phyloP scores from a whole-genome alignment of 2,329 filamentous ascomycete genomes.

The Aphanocladium album region DNA sequence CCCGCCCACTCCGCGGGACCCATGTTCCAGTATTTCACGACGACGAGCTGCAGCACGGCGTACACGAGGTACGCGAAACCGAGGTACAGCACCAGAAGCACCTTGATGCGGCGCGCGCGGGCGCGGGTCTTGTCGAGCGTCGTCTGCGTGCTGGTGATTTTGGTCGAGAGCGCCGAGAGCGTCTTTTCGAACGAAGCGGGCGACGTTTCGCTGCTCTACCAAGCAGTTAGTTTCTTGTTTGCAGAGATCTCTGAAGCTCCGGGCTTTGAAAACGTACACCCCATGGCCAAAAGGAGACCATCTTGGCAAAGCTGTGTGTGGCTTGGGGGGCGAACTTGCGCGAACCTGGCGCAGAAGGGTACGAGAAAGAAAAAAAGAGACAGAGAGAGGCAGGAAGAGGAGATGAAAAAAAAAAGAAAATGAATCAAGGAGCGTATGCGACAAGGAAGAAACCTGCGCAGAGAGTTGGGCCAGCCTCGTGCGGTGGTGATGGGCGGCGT shows the following conservation, averaged over 20 bases:
- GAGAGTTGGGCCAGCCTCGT: background rate
- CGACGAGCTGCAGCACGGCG: slow-evolving; percentile 72
- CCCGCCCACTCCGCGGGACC: slow-evolving; percentile 71
- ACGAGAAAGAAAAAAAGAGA: background rate
- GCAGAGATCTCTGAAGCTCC: background rate
- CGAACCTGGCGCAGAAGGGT: background rate
- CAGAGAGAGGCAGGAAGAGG: too few relatives aligned
- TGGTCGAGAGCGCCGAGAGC: slow-evolving; percentile 72
- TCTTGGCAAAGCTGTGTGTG: slow-evolving; percentile 30
- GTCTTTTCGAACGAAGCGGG: slow-evolving; percentile 91
- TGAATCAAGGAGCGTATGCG: background rate
- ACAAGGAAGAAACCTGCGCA: background rate
- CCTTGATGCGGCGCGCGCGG: slow-evolving; percentile 70
- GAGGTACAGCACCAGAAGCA: slow-evolving; percentile 85
- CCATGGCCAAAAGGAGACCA: slow-evolving; percentile 87
- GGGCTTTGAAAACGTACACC: slow-evolving; percentile 47
- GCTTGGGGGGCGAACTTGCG: background rate
- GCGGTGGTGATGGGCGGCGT: background rate
- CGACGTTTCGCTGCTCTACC: slow-evolving; percentile 70
- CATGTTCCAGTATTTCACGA: slow-evolving; percentile 79
- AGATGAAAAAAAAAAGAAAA: background rate
- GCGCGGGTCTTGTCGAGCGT: slow-evolving; percentile 69
- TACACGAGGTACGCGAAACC: slow-evolving; percentile 87
- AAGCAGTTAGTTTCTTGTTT: slow-evolving; percentile 15
- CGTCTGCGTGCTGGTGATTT: slow-evolving; percentile 71